Percentiles rank a stretch among this genome's conserved stretches.
Conservation (phyloP, 306 rosid genomes). For the Trichosanthes cucumerina region DNA sequence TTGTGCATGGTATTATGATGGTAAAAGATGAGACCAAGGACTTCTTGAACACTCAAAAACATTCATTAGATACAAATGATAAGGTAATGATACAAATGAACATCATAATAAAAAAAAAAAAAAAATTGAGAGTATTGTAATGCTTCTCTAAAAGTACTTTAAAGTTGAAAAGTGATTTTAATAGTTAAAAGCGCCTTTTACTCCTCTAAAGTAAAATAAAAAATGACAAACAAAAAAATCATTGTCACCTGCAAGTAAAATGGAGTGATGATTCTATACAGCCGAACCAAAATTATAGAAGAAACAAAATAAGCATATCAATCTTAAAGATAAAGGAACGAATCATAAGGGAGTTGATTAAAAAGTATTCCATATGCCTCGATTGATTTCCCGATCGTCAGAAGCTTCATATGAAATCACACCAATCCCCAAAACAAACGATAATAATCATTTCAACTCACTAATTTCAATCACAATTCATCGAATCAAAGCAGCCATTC, state of each 20-base stretch:
- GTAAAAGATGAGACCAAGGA: neutral
- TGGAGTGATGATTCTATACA: neutral
- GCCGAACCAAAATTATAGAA: neutral
- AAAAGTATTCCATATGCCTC: neutral
- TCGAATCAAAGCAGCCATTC: neutral
- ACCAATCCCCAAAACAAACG: neutral
- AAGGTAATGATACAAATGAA: neutral
- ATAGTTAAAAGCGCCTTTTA: neutral
- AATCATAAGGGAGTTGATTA: neutral
- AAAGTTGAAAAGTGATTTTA: neutral
- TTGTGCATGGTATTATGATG: neutral
- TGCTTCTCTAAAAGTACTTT: neutral
- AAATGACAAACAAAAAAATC: neutral
- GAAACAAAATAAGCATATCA: neutral
- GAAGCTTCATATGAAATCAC: neutral
- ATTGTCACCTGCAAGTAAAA: neutral
- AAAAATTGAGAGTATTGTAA: neutral
- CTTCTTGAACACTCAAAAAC: neutral
- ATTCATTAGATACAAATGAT: neutral
- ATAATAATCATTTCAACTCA: neutral
- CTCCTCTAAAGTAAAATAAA: neutral
- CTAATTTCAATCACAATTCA: neutral
- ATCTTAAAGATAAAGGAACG: neutral
- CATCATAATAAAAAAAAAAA: neutral
- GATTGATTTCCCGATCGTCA: neutral